Evolutionary conservation across 1,284 basidiomycete species (phyloP).

Genomic region (Caloboletus firmus): DNA sequence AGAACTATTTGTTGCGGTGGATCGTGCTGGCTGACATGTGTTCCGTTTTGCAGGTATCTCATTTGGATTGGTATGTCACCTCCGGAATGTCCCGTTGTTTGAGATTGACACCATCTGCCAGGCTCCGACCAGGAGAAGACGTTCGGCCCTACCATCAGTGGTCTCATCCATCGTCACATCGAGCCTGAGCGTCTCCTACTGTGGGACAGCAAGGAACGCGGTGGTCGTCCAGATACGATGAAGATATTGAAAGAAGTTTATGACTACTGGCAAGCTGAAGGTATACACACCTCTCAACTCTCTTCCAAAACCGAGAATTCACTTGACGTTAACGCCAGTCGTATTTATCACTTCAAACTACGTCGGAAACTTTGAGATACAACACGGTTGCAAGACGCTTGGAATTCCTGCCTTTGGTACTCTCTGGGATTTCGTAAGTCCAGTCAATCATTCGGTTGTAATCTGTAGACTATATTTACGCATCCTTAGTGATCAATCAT

Average conservation of each 20-base stretch:
- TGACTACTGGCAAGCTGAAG: constrained; percentile 67
- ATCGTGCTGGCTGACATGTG: constrained; percentile 4
- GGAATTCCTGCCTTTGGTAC: constrained; percentile 73
- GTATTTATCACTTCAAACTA: constrained; percentile 79
- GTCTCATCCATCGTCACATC: constrained; percentile 64
- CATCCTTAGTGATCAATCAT: constrained; percentile 21
- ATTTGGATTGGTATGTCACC: constrained; percentile 69
- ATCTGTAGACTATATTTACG: constrained; percentile 5
- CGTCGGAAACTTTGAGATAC: constrained; percentile 70
- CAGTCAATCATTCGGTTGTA: constrained; percentile 10
- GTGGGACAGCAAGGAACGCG: constrained; percentile 70
- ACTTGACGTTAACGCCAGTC: constrained; percentile 41
- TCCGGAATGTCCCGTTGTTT: background rate
- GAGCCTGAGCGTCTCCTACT: constrained; percentile 66
- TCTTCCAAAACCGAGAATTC: constrained; percentile 1
- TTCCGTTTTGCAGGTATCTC: constrained; percentile 51
- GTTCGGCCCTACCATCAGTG: constrained; percentile 71
- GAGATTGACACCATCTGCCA: constrained; percentile 24
- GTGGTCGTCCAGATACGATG: constrained; percentile 75
- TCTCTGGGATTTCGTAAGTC: constrained; percentile 68
- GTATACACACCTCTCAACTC: constrained; percentile 33
- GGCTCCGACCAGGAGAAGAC: constrained; percentile 77
- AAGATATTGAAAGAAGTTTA: constrained; percentile 69
- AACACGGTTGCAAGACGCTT: constrained; percentile 73
- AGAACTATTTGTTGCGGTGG: constrained; percentile 25